A percentile compares a stretch with the other conserved stretches of the same genome.
These are phyloP conservation scores for Kandelia obovata DNA, from an alignment of 345 rosid genomes.

Conservation along the genomic window DNA sequence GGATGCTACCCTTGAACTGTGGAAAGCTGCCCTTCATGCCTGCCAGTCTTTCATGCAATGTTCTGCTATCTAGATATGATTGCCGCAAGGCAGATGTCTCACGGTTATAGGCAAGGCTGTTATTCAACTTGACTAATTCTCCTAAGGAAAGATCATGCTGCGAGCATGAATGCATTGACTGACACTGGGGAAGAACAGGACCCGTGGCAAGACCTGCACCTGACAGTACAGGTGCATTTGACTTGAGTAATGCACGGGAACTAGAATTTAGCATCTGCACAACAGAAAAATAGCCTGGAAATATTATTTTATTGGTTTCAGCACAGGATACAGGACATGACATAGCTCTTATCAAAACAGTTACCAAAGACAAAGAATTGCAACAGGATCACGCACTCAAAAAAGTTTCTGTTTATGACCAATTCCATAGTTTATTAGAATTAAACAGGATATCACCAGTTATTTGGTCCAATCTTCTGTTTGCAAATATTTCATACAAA, in stretches of 20 bases:
- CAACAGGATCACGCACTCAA: no score
- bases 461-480: not conserved
- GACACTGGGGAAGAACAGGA: conserved; percentile 18
- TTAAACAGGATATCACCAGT: not conserved
- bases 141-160: conserved; percentile 16
- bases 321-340: not conserved
- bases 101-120: conserved; percentile 11
- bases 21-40: conserved; percentile 22
- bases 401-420: not conserved
- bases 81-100: conserved; percentile 25
- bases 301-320: not conserved
- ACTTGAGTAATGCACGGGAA: conserved; percentile 15
- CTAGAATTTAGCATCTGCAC: conserved; percentile 27
- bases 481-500: not conserved
- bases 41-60: conserved; percentile 24
- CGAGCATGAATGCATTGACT: conserved; percentile 12
- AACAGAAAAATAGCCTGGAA: not conserved
- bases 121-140: conserved; percentile 12
- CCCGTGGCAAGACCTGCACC: conserved; percentile 13
- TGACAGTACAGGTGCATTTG: conserved; percentile 17
- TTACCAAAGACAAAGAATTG: no score
- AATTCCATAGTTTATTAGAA: not conserved
- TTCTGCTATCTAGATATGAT: conserved; percentile 18
- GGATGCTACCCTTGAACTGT: conserved; percentile 10
- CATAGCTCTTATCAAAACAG: conserved; percentile 2